Conservation (phyloP, 2,329 filamentous ascomycete species). For the Diaporthe citriasiana region DNA sequence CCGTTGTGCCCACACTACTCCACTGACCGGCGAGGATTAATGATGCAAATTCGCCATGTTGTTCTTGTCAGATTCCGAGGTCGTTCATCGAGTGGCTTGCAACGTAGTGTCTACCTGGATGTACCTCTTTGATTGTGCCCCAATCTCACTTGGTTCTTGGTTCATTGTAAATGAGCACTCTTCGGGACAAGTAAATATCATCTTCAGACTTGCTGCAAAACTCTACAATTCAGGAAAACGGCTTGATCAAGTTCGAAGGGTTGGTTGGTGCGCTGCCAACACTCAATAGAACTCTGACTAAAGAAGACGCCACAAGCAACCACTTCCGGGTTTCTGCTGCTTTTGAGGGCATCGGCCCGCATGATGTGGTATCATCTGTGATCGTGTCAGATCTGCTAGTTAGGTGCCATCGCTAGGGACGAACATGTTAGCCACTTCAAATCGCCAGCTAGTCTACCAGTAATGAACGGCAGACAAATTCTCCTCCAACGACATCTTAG, state of each 20-base stretch:
- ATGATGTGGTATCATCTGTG: slow-evolving; percentile 16
- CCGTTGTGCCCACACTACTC: not conserved
- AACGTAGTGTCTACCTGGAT: not conserved
- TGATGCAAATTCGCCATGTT: not conserved
- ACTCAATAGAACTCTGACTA: not conserved
- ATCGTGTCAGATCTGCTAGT: slow-evolving; percentile 26
- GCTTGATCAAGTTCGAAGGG: not conserved
- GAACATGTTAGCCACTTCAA: slow-evolving; percentile 1
- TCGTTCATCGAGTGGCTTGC: not conserved
- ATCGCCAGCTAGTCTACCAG: slow-evolving; percentile 8
- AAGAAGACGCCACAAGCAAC: not conserved
- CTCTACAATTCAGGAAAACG: not conserved
- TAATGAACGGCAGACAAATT: slow-evolving; percentile 18
- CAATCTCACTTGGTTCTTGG: not conserved
- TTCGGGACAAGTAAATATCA: not conserved
- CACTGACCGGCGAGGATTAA: not conserved
- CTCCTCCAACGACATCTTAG: slow-evolving; percentile 23
- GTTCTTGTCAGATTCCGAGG: not conserved
- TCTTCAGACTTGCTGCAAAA: not conserved
- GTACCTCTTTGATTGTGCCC: no score
- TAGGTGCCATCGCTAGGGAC: slow-evolving; percentile 19
- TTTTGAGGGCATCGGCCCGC: slow-evolving; percentile 9
- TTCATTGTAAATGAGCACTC: no score
- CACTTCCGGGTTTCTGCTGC: not conserved
- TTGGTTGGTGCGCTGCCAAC: not conserved